Evolutionary conservation across 768 basidiomycete genomes (phyloP), one percentile per base, ranked within the genome.

Genomic region (Serendipita indica): DNA sequence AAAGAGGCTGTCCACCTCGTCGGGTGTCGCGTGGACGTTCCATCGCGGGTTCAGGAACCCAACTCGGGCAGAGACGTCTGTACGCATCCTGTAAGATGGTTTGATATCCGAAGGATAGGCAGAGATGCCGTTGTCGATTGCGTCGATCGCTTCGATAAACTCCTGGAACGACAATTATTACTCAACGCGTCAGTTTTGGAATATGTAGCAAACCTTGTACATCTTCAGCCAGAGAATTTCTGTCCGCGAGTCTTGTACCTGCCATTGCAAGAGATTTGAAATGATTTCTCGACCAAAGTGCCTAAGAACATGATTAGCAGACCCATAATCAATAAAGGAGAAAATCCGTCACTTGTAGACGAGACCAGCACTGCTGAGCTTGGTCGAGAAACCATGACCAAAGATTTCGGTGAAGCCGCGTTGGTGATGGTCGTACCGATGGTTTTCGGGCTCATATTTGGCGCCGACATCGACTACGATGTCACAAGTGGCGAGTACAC

Each of bases 381-480:
- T 99, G 58, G 90, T 97, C 20, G 71, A 72, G 67, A 87, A 91
- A 7, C 86, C 90, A 63, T 85, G 74, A 2, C 91, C 94, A 67
- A 99, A 96, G 25, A 87, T 79, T 67, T 94, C 87, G 3, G 74
- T 75, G 69, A 99, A 99, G 0, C 86, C 92, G 39, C 93, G 81
- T 67, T 99, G 94, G 67, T 99, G 94, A 67, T 99, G 94, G 70
- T 99, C 94, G 69, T 90, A 99, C 35, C 85, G 78, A 57, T 84
- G 79, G 58, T 75, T 80, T 61, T 72, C 72, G 66, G 83, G 80
- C 58, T 94, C 89, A 69, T 97, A 99, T 22, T 87, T 77, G 3
- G 87, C 92, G 7, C 96, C 93, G 54, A 99, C 92, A 67, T 99
- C 94, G 22, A 98, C 90, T 30, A 99, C 88, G 66, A 99, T 91